A percentile compares a stretch with the other conserved stretches of the same genome.
These are phyloP conservation scores for Fusarium sp. DNA, from an alignment of 2,329 filamentous ascomycete genomes.

Conservation along the genomic window DNA sequence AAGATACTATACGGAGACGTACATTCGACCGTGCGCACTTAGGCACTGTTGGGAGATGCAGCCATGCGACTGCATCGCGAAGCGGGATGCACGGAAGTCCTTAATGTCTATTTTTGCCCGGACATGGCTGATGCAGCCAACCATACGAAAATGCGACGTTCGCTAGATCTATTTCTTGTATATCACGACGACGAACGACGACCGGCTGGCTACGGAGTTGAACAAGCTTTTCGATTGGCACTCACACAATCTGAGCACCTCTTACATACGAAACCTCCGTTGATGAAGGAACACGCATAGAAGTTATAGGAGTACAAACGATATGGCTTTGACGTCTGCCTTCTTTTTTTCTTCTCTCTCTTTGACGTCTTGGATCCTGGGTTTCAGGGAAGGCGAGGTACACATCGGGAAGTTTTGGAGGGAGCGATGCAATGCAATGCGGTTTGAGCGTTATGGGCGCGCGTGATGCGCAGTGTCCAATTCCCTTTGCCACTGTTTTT, in stretches of 20 bases:
- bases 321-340: constrained; percentile 28
- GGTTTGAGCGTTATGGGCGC: constrained; percentile 3
- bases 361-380: constrained; percentile 17
- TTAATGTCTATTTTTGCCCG: constrained; percentile 37
- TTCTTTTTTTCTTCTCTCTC: constrained; percentile 14
- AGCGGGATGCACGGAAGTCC: constrained; percentile 12
- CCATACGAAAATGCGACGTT: constrained; percentile 6
- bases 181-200: constrained; percentile 41
- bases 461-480: constrained; percentile 6
- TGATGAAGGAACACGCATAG: constrained; percentile 44
- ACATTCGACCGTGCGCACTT: neutral
- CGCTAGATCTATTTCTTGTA: constrained; percentile 40
- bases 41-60: constrained; percentile 7
- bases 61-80: constrained; percentile 8
- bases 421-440: neutral
- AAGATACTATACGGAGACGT: constrained; percentile 3
- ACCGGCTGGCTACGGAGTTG: constrained; percentile 37
- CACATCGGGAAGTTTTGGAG: constrained; percentile 10
- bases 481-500: constrained; percentile 18
- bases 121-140: constrained; percentile 8
- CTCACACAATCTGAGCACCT: constrained; percentile 28
- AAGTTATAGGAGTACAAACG: constrained; percentile 44
- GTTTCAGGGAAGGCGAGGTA: constrained; percentile 6
- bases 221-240: constrained; percentile 36
- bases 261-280: constrained; percentile 39